These are phyloP conservation scores for Geopyxis carbonaria DNA, from an alignment of 495 filamentous ascomycete species.

Conservation along the genomic window DNA sequence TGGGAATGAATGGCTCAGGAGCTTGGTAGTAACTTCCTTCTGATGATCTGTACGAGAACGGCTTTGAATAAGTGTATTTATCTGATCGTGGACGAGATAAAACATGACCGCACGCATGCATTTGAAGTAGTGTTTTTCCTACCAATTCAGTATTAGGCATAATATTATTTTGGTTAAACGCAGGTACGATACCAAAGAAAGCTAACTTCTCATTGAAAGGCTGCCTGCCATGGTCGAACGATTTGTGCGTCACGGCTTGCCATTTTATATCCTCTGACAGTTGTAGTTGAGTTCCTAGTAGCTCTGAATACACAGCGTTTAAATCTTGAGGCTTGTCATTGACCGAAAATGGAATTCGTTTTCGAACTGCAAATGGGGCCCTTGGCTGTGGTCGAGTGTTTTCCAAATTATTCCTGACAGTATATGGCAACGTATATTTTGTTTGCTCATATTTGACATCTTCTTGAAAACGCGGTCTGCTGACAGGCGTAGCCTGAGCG, in stretches of 20 bases:
- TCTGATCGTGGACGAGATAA: constrained; percentile 10
- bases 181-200: constrained; percentile 52
- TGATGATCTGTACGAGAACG: constrained; percentile 16
- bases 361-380: constrained; percentile 12
- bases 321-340: constrained; percentile 58
- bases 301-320: constrained; percentile 51
- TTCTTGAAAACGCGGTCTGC: no score
- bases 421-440: constrained; percentile 1
- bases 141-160: constrained; percentile 6
- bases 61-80: no score
- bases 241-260: constrained; percentile 95
- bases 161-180: constrained; percentile 4
- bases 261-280: constrained; percentile 87
- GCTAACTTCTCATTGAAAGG: constrained; percentile 87
- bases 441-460: not conserved
- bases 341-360: constrained; percentile 27
- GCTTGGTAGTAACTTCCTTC: constrained; percentile 30
- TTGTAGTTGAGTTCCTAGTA: constrained; percentile 50
- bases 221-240: constrained; percentile 85
- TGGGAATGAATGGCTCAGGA: constrained; percentile 53
- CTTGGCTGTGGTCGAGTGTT: constrained; percentile 5
- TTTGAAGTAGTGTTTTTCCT: constrained; percentile 67
- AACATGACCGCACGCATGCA: constrained; percentile 45
- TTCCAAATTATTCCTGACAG: not conserved
- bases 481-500: no score